A percentile compares a stretch with the other conserved stretches of the same genome.
phyloP scores from a whole-genome alignment of 2,329 filamentous ascomycete species.

The Penicillium thymicola region DNA sequence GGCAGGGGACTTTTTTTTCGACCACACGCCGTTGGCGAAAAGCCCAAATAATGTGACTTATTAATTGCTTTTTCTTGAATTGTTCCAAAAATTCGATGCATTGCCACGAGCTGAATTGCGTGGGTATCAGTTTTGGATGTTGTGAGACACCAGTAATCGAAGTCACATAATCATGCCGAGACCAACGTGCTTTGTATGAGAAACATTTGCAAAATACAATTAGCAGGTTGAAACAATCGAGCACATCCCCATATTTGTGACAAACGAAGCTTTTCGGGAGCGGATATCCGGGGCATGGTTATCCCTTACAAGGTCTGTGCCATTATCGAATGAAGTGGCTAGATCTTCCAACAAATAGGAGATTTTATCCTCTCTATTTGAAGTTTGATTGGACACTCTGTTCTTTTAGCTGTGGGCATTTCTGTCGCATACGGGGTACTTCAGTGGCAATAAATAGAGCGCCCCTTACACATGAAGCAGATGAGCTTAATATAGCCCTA shows the following conservation, averaged over 20 bases:
- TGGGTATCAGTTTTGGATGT: background rate
- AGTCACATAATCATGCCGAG: background rate
- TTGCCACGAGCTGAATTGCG: background rate
- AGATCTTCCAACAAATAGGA: background rate
- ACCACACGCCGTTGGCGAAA: background rate
- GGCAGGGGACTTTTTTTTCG: background rate
- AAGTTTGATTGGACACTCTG: background rate
- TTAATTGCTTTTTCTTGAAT: background rate
- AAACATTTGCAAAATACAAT: background rate
- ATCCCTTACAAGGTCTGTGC: background rate
- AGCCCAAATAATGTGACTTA: background rate
- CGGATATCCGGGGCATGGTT: background rate
- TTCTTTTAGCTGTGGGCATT: background rate
- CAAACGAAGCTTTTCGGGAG: background rate
- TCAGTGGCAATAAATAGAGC: background rate
- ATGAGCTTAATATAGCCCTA: conserved; percentile 12
- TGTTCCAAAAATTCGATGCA: background rate
- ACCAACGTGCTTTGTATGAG: background rate
- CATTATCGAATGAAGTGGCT: background rate
- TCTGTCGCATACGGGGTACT: background rate
- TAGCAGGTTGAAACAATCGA: background rate
- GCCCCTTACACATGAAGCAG: conserved; percentile 6
- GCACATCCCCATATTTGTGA: background rate
- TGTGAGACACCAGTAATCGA: background rate
- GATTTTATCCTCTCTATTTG: background rate